Evolutionary conservation across 2,329 filamentous ascomycete species (phyloP), one percentile per base, ranked within the genome.

Genomic region (Fusarium brachygibbosum): DNA sequence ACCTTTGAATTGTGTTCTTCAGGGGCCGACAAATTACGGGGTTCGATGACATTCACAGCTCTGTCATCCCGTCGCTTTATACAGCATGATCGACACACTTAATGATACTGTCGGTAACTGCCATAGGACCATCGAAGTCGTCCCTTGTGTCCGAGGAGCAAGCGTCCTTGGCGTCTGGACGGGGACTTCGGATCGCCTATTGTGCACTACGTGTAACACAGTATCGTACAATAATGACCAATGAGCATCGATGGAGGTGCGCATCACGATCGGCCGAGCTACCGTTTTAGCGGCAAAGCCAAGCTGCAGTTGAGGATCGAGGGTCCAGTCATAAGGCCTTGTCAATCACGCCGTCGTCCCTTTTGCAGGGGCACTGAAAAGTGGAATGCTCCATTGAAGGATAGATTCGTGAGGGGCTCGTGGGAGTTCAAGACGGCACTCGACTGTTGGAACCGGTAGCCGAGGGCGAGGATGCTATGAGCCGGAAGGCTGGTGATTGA

Each of bases 281-380:
- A 74, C 61, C 64, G 54, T 57, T 63, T 61, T 73, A 73, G 72
- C 66, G 70, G 66, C 60, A 53, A 70, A 74, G 69, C 70, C 69
- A 75, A 75, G 69, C 63, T 63, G 59, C 17, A 42, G 61, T 58
- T 59, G 56, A 67, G 51, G 53, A 38, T 58, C 40, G 62, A 52
- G 62, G 53, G 55, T 29, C 63, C 44, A 70, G 53, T 68, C 32
- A 19, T 29, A 55, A 55, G 51, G 41, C 49, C 50, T 60, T 55
- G 34, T 19, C 45, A 35, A 49, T 57, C 54, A 48, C 32, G 58
- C 63, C 59, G 35, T 52, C 29, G 49, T n/a, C 32, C 52, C 14
- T 34, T 45, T 21, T 35, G 49, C 44, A 68, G 42, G 67, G 66
- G 58, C 28, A 41, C 13, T 38, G 40, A 23, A 38, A 21, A 55